These are phyloP conservation scores for Chaetomiaceae sp. DNA, from an alignment of 2,329 filamentous ascomycete species.

Conservation along the genomic window DNA sequence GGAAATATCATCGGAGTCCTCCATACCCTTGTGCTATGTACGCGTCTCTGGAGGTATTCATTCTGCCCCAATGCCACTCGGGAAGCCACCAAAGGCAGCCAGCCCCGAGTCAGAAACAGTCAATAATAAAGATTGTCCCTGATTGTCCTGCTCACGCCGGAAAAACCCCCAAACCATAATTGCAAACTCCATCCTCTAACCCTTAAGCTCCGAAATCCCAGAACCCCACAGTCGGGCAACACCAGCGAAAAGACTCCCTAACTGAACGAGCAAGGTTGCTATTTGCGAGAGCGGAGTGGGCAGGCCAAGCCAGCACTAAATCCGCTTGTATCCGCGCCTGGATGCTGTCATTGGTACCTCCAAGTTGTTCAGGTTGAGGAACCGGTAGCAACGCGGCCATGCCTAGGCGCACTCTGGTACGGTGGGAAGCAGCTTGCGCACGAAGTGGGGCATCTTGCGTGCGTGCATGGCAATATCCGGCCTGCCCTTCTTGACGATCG, in stretches of 20 bases:
- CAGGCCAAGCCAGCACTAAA: constrained; percentile 18
- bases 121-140: constrained; percentile 10
- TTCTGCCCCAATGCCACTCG: constrained; percentile 12
- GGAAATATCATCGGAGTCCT: constrained; percentile 7
- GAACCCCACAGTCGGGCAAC: constrained; percentile 11
- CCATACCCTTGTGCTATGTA: constrained; percentile 7
- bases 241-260: constrained; percentile 17
- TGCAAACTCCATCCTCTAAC: constrained; percentile 18
- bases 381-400: constrained; percentile 18
- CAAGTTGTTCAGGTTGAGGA: constrained; percentile 6
- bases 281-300: constrained; percentile 21
- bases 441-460: constrained; percentile 36
- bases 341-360: constrained; percentile 18
- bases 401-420: constrained; percentile 34
- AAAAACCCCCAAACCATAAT: constrained; percentile 14
- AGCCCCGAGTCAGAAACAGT: constrained; percentile 9
- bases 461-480: constrained; percentile 37
- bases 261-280: constrained; percentile 21
- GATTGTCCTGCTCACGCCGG: constrained; percentile 17
- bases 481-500: constrained; percentile 43
- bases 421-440: constrained; percentile 36
- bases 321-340: constrained; percentile 16
- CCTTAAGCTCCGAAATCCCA: neutral
- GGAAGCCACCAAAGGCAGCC: constrained; percentile 7
- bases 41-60: neutral